Base-by-base conservation (phyloP, 2,329 filamentous ascomycete species). In the Trichophyton mentagrophytes region DNA sequence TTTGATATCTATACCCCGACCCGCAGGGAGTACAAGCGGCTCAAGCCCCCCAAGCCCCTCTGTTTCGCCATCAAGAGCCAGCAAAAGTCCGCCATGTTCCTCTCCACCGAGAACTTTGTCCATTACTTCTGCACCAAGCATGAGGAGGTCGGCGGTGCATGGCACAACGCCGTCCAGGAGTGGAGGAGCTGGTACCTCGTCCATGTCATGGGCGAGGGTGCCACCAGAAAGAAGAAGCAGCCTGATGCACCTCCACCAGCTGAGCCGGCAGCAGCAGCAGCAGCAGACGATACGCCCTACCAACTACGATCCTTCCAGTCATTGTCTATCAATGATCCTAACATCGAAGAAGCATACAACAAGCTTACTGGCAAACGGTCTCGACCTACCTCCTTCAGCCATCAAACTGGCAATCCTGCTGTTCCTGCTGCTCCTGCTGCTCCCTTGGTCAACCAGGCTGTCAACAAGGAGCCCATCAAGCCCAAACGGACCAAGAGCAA, bases 111-210 rank as follows among this genome's bases (percentile, higher is more conserved):
- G 58, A 92, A 92, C 66, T 97, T 90, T 69, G 88, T 95, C 2
- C 92, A 97, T 69, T 96, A 92, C 74, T 95, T 97, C 75, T 86
- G 84, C 62, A 89, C 87, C 1, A 89, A 89, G 51, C 89, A 96
- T 67, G 76, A 80, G 3, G 71, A 76, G 0, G 73, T 85, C 0
- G 89, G 88, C 0, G 79, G 81, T n/a, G 75, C 77, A 13, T 96
- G 92, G 74, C 85, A 87, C 68, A 78, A 81, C 15, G 80, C 81
- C 25, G 80, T 95, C 1, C 90, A 96, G 64, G 76, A 76, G 44
- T 96, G 91, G 91, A 83, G 92, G 62, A 95, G 89, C 72, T 96
- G 90, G 90, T 96, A 96, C 69, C 76, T 96, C 6, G 87, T 89
- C 49, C 85, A 89, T 66, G 84, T 85, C 63, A 81, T 86, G 69